phyloP scores from a whole-genome alignment of 2,329 filamentous ascomycete genomes.

The Arthrobotrys sinensis region DNA sequence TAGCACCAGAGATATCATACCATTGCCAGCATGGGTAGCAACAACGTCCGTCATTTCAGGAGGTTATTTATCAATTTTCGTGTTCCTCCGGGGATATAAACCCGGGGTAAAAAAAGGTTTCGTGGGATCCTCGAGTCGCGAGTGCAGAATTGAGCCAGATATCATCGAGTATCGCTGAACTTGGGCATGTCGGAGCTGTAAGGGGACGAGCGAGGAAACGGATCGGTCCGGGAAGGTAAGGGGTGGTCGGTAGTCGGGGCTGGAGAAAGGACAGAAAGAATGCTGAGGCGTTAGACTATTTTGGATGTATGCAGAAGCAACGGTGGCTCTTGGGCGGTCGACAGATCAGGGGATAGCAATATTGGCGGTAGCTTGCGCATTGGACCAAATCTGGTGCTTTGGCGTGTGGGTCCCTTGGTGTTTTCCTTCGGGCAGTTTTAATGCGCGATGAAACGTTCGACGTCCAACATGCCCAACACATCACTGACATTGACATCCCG shows the following conservation, averaged over 20 bases:
- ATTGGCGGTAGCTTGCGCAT: slow-evolving; percentile 17
- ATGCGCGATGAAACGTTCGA: slow-evolving; percentile 5
- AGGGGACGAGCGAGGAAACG: slow-evolving; percentile 20
- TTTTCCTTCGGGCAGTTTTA: neutral
- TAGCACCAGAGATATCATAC: slow-evolving; percentile 12
- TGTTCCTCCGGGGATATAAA: slow-evolving; percentile 38
- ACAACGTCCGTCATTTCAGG: slow-evolving; percentile 60
- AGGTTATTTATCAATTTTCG: slow-evolving; percentile 20
- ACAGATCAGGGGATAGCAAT: slow-evolving; percentile 38
- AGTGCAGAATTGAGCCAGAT: slow-evolving; percentile 14
- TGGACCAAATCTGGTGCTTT: slow-evolving; percentile 2
- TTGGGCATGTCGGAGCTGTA: slow-evolving; percentile 56
- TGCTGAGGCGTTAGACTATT: slow-evolving; percentile 6
- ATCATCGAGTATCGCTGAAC: slow-evolving; percentile 58
- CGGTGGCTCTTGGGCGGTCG: slow-evolving; percentile 43
- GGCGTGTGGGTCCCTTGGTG: slow-evolving; percentile 19
- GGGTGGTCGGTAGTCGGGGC: neutral
- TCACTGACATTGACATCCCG: neutral
- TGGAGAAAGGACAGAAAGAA: slow-evolving; percentile 20
- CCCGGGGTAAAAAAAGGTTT: slow-evolving; percentile 31
- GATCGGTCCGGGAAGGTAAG: slow-evolving; percentile 13
- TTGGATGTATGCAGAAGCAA: slow-evolving; percentile 29
- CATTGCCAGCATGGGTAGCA: slow-evolving; percentile 54
- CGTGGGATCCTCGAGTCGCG: slow-evolving; percentile 42
- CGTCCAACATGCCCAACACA: neutral